Conservation (phyloP, 2,329 filamentous ascomycete genomes). For the Verticillium zaregamsianum region DNA sequence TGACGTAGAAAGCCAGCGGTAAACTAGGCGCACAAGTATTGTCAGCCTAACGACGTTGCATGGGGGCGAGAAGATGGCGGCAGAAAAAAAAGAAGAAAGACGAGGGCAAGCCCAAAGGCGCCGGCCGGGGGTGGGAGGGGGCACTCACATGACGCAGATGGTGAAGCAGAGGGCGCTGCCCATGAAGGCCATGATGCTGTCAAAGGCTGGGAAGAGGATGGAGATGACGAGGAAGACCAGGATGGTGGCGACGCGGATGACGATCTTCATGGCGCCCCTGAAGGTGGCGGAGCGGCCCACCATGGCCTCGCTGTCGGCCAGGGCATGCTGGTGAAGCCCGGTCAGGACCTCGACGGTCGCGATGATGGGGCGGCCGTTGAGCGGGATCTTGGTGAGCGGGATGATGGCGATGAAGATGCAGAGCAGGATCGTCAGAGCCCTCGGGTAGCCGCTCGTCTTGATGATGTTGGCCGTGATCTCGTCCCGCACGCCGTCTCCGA, state of each 20-base stretch:
- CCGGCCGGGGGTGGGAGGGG: neutral
- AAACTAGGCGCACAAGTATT: slow-evolving; percentile 35
- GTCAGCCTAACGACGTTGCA: neutral
- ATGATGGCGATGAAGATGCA: slow-evolving; percentile 88
- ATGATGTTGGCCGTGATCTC: slow-evolving; percentile 92
- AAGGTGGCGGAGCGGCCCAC: slow-evolving; percentile 53
- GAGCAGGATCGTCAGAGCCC: slow-evolving; percentile 69
- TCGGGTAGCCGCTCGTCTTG: slow-evolving; percentile 67
- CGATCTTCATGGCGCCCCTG: slow-evolving; percentile 53
- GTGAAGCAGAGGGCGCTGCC: slow-evolving; percentile 88
- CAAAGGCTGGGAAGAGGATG: slow-evolving; percentile 68
- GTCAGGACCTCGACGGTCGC: slow-evolving; percentile 75
- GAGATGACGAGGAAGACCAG: slow-evolving; percentile 73
- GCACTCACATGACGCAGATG: slow-evolving; percentile 74
- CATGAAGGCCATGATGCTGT: slow-evolving; percentile 87
- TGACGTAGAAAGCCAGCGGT: slow-evolving; percentile 83
- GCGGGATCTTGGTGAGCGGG: slow-evolving; percentile 89
- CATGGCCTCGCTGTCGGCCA: slow-evolving; percentile 41
- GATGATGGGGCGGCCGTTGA: slow-evolving; percentile 85
- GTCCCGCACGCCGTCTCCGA: slow-evolving; percentile 81
- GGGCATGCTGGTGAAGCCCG: slow-evolving; percentile 57
- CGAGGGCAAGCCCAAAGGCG: neutral
- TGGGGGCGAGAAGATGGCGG: too few species aligned
- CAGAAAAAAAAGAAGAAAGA: too few species aligned
- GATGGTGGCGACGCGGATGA: slow-evolving; percentile 62